Base-by-base conservation (phyloP, 805 yeast genomes). In the Millerago galiae region DNA sequence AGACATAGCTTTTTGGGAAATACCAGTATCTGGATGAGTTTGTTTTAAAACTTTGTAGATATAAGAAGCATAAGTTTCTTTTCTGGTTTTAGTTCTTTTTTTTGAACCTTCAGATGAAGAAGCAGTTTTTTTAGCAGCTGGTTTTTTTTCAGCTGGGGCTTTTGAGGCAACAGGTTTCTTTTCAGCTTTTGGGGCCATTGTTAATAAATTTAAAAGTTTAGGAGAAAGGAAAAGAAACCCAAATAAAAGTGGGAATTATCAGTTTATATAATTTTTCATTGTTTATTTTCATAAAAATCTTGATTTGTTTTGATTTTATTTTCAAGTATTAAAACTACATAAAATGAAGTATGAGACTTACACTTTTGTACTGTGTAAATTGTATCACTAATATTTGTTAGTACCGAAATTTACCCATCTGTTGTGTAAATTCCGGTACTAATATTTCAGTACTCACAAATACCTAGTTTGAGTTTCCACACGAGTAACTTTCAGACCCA, bases 11-110 rank as follows among this genome's bases (percentile, higher is more conserved):
- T 87, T 86, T 74, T 89, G 95, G 59, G 97, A 90, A 68, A 90
- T 90, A 87, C 97, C 97, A 50, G 98, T 90, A 70, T 90, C 97
- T 70, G 97, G 97, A 72, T 90, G 97, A 48, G 96, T 90, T 79
- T 90, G 97, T 74, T 89, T 89, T 68, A 90, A 83, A 57, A 90
- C 96, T 74, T 90, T 91, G 93, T 90, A 90, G 67, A 91, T 90
- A 75, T 90, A 91, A 49, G 96, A 88, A 54, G 96, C 87, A 77
- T 89, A 90, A 53, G 96, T 88, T 75, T 91, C 97, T 83, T 88
- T 89, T 82, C 97, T 88, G 61, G 90, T 72, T 83, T 89, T 90
- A 58, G 87, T 66, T 78, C 95, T 88, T 84, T 85, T 90, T 81
- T 88, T 89, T 67, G 81, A 70, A 62, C 80, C 90, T 45, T 80